Evolutionary conservation across 2,329 filamentous ascomycete species (phyloP).

Genomic region (Westerdykella ornata): DNA sequence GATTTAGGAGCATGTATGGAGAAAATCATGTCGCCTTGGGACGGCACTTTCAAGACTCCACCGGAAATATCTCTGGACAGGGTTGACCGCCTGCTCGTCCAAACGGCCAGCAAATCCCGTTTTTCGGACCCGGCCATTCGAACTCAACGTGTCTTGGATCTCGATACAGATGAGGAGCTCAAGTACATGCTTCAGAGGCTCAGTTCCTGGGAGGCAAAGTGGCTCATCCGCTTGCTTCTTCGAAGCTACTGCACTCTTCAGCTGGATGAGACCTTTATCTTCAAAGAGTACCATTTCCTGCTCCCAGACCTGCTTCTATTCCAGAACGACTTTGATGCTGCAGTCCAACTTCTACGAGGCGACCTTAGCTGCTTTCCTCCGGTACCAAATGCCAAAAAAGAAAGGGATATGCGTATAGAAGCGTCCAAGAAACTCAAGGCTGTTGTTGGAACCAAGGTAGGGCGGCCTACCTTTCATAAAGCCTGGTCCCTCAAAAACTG

Average conservation of each 20-base stretch:
- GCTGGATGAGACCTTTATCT: slow-evolving; percentile 52
- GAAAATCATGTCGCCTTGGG: slow-evolving; percentile 56
- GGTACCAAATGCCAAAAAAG: slow-evolving; percentile 28
- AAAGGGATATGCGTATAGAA: slow-evolving; percentile 29
- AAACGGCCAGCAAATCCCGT: slow-evolving; percentile 59
- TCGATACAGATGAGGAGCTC: slow-evolving; percentile 21
- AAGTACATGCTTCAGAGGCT: slow-evolving; percentile 40
- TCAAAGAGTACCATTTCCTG: slow-evolving; percentile 59
- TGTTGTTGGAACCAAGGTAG: slow-evolving; percentile 41
- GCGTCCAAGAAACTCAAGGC: slow-evolving; percentile 37
- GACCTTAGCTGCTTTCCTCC: slow-evolving; percentile 36
- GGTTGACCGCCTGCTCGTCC: slow-evolving; percentile 60
- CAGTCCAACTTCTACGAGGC: slow-evolving; percentile 50
- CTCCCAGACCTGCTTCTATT: slow-evolving; percentile 65
- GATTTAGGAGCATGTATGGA: slow-evolving; percentile 70
- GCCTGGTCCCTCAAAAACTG: slow-evolving; percentile 62
- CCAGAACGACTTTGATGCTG: slow-evolving; percentile 59
- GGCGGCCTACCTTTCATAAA: slow-evolving; percentile 42
- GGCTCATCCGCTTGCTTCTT: slow-evolving; percentile 75
- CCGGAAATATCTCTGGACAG: slow-evolving; percentile 57
- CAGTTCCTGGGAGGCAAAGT: slow-evolving; percentile 68
- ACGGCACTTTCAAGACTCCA: slow-evolving; percentile 32
- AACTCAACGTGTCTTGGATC: slow-evolving; percentile 13
- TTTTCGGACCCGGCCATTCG: slow-evolving; percentile 59
- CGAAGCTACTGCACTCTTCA: slow-evolving; percentile 66